phyloP scores from a whole-genome alignment of 306 rosid genomes.

The Cajanus cajan region DNA sequence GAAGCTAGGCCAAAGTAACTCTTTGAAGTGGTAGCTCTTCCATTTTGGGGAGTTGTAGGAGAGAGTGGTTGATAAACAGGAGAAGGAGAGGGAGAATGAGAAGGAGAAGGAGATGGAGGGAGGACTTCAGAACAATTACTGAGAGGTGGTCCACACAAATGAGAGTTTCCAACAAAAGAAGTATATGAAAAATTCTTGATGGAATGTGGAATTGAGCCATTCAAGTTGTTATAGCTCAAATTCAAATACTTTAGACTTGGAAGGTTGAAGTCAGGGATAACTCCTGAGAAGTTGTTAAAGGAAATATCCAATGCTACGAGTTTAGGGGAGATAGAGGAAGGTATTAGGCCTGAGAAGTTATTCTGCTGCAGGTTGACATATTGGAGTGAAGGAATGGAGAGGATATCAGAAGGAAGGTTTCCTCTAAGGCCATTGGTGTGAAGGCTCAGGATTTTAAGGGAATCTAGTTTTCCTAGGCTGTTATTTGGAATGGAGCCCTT shows the following conservation, averaged over 20 bases:
- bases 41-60: conserved; percentile 19
- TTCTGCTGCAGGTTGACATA: conserved; percentile 55
- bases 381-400: conserved; percentile 60
- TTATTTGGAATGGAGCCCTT: conserved; percentile 54
- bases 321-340: conserved; percentile 47
- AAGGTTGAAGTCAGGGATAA: conserved; percentile 53
- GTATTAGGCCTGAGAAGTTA: conserved; percentile 58
- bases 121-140: conserved; percentile 43
- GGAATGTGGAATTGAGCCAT: conserved; percentile 62
- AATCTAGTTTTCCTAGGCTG: conserved; percentile 53
- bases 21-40: conserved; percentile 25
- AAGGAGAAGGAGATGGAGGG: conserved; percentile 32
- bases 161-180: conserved; percentile 63
- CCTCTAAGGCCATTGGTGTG: conserved; percentile 61
- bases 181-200: conserved; percentile 41
- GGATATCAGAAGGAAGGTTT: conserved; percentile 56
- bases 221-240: conserved; percentile 59
- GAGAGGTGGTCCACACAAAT: conserved; percentile 64
- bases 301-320: conserved; percentile 59
- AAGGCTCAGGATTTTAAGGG: conserved; percentile 59
- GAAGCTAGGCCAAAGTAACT: conserved; percentile 43
- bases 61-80: conserved; percentile 35
- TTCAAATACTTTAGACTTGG: conserved; percentile 56
- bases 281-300: conserved; percentile 61
- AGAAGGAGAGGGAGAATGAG: conserved; percentile 30